These are phyloP conservation scores for Ascoidea tarda DNA, from an alignment of 805 yeast species.

Conservation along the genomic window DNA sequence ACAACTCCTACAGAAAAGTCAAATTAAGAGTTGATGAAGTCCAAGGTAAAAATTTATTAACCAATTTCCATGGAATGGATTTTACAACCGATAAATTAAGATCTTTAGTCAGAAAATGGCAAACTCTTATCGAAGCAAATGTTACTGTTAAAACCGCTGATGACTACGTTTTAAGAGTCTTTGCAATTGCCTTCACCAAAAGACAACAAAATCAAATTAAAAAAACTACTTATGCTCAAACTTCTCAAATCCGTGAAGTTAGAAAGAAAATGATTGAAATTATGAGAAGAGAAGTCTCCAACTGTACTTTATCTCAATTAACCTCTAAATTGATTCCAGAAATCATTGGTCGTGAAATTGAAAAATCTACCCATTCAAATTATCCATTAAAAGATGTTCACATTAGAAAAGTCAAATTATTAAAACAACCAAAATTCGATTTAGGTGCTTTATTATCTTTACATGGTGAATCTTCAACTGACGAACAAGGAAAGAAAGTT, in stretches of 20 bases:
- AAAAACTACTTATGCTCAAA: slow-evolving; percentile 96
- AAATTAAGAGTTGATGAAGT: slow-evolving; percentile 98
- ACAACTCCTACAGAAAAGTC: slow-evolving; percentile 95
- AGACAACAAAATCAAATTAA: slow-evolving; percentile 93
- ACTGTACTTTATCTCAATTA: slow-evolving; percentile 91
- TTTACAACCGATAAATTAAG: slow-evolving; percentile 96
- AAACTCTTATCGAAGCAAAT: slow-evolving; percentile 93
- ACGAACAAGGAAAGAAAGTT: slow-evolving; percentile 97
- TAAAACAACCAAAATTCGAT: slow-evolving; percentile 98
- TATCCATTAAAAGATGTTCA: slow-evolving; percentile 97
- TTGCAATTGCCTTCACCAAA: slow-evolving; percentile 97
- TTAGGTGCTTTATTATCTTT: slow-evolving; percentile 91
- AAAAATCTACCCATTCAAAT: slow-evolving; percentile 88
- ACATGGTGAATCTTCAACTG: slow-evolving; percentile 91
- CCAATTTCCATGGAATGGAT: slow-evolving; percentile 99
- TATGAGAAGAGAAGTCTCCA: slow-evolving; percentile 91
- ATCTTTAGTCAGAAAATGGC: slow-evolving; percentile 98
- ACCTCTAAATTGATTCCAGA: slow-evolving; percentile 96
- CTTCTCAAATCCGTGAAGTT: slow-evolving; percentile 93
- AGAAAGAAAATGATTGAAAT: slow-evolving; percentile 95
- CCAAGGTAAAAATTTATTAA: slow-evolving; percentile 95
- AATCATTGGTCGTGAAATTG: slow-evolving; percentile 97
- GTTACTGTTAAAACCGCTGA: slow-evolving; percentile 97
- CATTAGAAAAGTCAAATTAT: slow-evolving; percentile 97
- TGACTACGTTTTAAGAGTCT: slow-evolving; percentile 92